Conservation (phyloP, 257 asterid species). For the Jacaranda mimosifolia region DNA sequence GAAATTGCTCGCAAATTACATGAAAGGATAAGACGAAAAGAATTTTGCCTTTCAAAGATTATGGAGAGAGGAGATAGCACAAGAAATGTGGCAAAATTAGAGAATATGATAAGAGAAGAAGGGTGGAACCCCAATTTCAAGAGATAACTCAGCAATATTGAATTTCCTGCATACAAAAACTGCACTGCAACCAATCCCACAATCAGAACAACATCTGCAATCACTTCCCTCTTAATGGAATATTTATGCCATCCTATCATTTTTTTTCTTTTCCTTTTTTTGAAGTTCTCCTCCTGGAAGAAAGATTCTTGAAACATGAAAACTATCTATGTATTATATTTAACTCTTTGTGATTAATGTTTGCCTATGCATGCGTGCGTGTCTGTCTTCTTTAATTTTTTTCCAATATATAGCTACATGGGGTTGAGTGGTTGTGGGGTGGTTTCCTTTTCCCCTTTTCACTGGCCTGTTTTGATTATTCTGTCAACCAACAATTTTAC, state of each 20-base stretch:
- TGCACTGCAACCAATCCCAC: slow-evolving; percentile 75
- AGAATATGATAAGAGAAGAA: slow-evolving; percentile 72
- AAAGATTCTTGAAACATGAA: slow-evolving; percentile 32
- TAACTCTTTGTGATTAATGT: slow-evolving; percentile 2
- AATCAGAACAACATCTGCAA: slow-evolving; percentile 62
- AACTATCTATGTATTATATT: neutral
- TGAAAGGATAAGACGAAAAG: neutral
- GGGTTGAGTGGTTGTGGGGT: neutral
- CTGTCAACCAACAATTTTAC: slow-evolving; percentile 17
- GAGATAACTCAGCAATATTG: slow-evolving; percentile 71
- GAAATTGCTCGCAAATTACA: neutral
- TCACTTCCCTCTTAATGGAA: slow-evolving; percentile 37
- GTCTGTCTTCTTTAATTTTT: neutral
- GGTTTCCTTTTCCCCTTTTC: neutral
- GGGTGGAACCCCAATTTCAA: slow-evolving; percentile 72
- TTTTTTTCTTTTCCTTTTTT: neutral
- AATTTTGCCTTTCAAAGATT: slow-evolving; percentile 66
- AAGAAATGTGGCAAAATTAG: slow-evolving; percentile 74
- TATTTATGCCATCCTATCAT: slow-evolving; percentile 34
- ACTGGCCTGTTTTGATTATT: neutral
- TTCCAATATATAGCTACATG: neutral
- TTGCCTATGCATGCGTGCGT: slow-evolving; percentile 36
- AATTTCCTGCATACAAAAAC: slow-evolving; percentile 77
- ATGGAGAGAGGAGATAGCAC: slow-evolving; percentile 70
- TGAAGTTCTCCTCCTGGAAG: neutral